Percentiles rank a stretch among this genome's conserved stretches.
These are phyloP conservation scores for Lactarius quietus DNA, from an alignment of 768 basidiomycete genomes.

Conservation along the genomic window DNA sequence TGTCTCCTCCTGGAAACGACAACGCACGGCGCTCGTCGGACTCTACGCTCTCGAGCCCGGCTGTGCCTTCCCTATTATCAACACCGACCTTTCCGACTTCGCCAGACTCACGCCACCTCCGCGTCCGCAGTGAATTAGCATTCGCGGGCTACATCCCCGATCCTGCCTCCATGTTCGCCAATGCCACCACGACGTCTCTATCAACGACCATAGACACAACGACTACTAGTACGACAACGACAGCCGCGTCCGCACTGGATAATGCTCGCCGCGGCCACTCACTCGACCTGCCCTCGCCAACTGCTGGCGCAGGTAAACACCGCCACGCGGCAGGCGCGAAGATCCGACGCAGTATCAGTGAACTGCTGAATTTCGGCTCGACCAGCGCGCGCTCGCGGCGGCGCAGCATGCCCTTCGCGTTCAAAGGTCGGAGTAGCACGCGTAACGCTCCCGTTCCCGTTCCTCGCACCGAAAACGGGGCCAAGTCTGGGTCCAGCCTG, in stretches of 20 bases:
- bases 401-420: conserved; percentile 3
- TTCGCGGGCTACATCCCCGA: conserved; percentile 3
- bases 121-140: too few relatives aligned
- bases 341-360: conserved; percentile 18
- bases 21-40: background rate
- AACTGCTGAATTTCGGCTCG: conserved; percentile 10
- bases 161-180: conserved; percentile 10
- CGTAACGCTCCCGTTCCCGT: background rate
- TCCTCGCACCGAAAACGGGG: too few relatives aligned
- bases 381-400: conserved; percentile 9
- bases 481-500: background rate
- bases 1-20: background rate
- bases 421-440: background rate
- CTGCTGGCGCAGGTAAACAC: background rate
- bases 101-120: background rate
- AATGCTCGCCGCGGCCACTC: conserved; percentile 19
- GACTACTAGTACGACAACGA: too few relatives aligned
- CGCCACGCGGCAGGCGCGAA: conserved; percentile 1
- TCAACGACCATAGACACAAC: background rate
- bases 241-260: background rate
- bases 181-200: background rate
- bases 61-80: background rate
- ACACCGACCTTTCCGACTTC: background rate
- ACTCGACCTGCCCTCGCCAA: conserved; percentile 12
- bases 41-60: background rate